These are phyloP conservation scores for Fistulifera pelliculosa DNA, from an alignment of 108 stramenopile species.

Conservation along the genomic window DNA sequence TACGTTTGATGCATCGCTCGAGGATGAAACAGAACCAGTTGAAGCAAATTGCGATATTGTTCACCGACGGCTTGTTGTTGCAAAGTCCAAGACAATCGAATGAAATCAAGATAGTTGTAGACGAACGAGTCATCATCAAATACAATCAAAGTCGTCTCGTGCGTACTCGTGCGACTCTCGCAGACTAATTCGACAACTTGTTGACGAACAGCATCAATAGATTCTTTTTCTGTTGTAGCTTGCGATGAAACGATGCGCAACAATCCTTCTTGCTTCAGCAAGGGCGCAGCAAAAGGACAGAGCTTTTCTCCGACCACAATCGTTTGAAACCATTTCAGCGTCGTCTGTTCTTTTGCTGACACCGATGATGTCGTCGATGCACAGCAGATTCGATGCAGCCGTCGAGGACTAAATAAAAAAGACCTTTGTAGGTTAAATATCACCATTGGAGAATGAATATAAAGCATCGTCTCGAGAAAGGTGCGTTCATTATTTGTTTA, in stretches of 20 bases:
- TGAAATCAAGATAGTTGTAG: conserved; percentile 20
- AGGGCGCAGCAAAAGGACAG: conserved; percentile 34
- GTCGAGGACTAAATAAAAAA: too few species aligned
- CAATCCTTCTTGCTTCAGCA: conserved; percentile 1
- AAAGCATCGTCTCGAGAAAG: too few species aligned
- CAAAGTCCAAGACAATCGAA: conserved; percentile 26
- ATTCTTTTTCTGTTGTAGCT: neutral
- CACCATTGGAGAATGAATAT: too few species aligned
- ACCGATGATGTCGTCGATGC: too few species aligned
- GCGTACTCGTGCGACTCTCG: neutral
- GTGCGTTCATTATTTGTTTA: too few species aligned
- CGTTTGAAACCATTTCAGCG: conserved; percentile 21
- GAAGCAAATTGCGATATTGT: conserved; percentile 9
- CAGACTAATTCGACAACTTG: conserved; percentile 6
- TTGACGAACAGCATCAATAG: conserved; percentile 2
- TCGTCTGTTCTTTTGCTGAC: conserved; percentile 6
- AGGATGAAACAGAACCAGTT: conserved; percentile 35
- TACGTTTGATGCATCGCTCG: conserved; percentile 30
- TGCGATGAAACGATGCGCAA: conserved; percentile 17
- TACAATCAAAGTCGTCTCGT: conserved; percentile 18
- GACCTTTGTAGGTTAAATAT: too few species aligned
- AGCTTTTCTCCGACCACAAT: conserved; percentile 31
- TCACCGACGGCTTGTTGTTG: conserved; percentile 17
- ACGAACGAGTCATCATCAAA: conserved; percentile 12
- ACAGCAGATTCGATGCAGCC: too few species aligned